These are phyloP conservation scores for Hericium rajendrae DNA, from an alignment of 768 basidiomycete species.

Conservation along the genomic window DNA sequence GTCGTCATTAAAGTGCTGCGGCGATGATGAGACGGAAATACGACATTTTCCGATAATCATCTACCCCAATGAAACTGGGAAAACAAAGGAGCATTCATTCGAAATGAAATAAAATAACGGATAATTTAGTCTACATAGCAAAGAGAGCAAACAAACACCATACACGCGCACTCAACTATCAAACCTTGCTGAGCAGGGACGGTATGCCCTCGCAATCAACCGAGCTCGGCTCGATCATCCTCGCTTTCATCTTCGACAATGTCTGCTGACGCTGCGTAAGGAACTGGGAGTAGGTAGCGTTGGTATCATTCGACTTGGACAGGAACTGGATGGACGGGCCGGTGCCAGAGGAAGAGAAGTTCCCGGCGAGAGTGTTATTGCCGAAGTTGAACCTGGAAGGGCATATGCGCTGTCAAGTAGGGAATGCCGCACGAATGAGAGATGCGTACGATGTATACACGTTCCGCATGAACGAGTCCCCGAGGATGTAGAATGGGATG, in stretches of 20 bases:
- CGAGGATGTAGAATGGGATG: background rate
- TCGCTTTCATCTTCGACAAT: background rate
- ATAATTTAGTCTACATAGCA: too few species aligned
- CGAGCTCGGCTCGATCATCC: background rate
- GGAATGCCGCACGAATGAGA: background rate
- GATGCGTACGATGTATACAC: background rate
- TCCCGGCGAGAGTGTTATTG: background rate
- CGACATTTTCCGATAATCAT: too few species aligned
- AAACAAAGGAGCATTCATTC: too few species aligned
- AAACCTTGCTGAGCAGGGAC: too few species aligned
- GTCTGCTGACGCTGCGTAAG: background rate
- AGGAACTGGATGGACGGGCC: background rate
- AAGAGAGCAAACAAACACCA: too few species aligned
- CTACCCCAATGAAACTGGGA: too few species aligned
- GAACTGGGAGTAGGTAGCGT: background rate
- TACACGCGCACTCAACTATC: too few species aligned
- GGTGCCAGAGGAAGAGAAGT: background rate
- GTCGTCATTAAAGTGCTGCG: too few species aligned
- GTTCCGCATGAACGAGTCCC: background rate
- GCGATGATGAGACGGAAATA: too few species aligned
- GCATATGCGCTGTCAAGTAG: background rate
- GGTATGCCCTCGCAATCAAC: background rate
- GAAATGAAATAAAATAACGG: too few species aligned
- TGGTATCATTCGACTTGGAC: background rate
- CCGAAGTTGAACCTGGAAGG: background rate